Base-by-base conservation (phyloP, 1,139 yeast species). In the Blastobotrys petasosporus region DNA sequence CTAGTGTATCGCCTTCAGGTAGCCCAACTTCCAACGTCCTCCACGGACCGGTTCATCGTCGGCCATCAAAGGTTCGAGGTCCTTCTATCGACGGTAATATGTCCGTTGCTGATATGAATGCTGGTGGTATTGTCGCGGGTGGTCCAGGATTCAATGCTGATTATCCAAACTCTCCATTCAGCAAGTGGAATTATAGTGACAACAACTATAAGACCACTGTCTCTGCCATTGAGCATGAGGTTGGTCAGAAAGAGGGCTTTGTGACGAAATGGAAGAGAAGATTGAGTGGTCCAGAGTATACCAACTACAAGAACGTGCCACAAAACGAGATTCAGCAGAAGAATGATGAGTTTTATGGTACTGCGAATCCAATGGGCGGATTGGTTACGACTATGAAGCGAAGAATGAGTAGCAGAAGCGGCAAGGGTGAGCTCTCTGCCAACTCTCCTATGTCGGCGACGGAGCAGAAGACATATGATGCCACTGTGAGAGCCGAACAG, bases 81-180 rank as follows among this genome's bases (percentile, higher is more conserved):
- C 25, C 25, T 20, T 20, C 25, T 31, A 7, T 29, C 10, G 40
- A 32, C 11, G 40, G 33, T 37, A 32, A 32, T 5, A 11, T 29
- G 28, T 32, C 32, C 12, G 40, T 20, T 31, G 41, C 36, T 17
- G 36, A 23, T 7, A 16, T 12, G 32, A 31, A 35, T 35, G 35
- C 30, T n/a, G 37, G 30, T 13, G 46, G 42, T 33, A 23, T 37
- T 17, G 45, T 39, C 15, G n/a, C 34, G n/a, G 25, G 28, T 29
- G 39, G 20, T 28, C 32, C 40, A 9, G 45, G 33, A 5, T 36
- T 33, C 35, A 20, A 20, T 7, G 25, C 25, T 4, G 25, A 20
- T 7, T 20, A 20, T 20, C 25, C 25, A 20, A 20, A 20, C 25
- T 7, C 25, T 20, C 25, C 25, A 4, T 20, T 20, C 25, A 20